Evolutionary conservation across 371 early-diverging fungal species (phyloP).

Genomic region (Saksenaea vasiformis): DNA sequence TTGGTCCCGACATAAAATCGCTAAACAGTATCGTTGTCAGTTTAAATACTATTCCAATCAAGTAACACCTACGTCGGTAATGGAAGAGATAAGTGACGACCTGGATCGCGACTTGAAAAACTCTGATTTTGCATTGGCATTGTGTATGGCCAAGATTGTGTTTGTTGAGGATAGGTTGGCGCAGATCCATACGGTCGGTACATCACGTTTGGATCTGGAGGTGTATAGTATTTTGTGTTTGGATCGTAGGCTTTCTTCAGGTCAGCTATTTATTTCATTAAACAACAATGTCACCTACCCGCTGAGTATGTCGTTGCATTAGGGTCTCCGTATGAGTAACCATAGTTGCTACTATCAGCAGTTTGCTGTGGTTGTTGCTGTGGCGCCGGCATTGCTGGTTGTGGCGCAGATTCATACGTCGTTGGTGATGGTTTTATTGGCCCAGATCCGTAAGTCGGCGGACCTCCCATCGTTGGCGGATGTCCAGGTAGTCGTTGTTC

Average conservation of each 20-base stretch:
- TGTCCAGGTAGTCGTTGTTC: constrained; percentile 8
- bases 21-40: constrained; percentile 3
- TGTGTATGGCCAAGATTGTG: constrained; percentile 12
- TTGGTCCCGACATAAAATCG: constrained; percentile 55
- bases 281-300: background rate
- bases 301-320: constrained; percentile 12
- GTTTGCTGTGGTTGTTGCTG: constrained; percentile 17
- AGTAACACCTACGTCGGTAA: constrained; percentile 34
- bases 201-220: constrained; percentile 17
- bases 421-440: constrained; percentile 6
- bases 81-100: constrained; percentile 49
- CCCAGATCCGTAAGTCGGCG: constrained; percentile 13
- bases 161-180: constrained; percentile 13
- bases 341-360: constrained; percentile 15
- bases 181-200: constrained; percentile 23
- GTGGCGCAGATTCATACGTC: constrained; percentile 13
- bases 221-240: constrained; percentile 20
- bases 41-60: no score
- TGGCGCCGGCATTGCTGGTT: constrained; percentile 1
- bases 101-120: constrained; percentile 38
- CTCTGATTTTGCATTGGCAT: constrained; percentile 6
- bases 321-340: constrained; percentile 8
- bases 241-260: constrained; percentile 12
- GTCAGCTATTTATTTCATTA: background rate
- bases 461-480: constrained; percentile 16